phyloP scores from a whole-genome alignment of 148 eudicot genomes.

The Pharnaceum exiguum region DNA sequence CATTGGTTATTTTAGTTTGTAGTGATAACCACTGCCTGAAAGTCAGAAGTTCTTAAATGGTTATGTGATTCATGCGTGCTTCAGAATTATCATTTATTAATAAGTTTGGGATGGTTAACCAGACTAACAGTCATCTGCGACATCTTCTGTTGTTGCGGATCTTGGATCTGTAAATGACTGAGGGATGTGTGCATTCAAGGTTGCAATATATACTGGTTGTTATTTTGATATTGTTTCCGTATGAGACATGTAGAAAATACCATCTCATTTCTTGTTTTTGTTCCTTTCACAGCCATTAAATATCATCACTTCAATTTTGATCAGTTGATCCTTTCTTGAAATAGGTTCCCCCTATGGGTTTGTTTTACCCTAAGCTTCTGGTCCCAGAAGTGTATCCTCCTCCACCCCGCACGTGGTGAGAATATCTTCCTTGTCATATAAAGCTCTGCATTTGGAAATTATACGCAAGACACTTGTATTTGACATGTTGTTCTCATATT shows the following conservation, averaged over 20 bases:
- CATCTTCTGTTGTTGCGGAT: too few species aligned
- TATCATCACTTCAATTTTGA: neutral
- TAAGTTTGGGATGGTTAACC: too few species aligned
- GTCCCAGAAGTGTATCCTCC: conserved; percentile 95
- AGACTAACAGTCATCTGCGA: too few species aligned
- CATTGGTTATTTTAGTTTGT: too few species aligned
- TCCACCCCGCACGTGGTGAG: conserved; percentile 92
- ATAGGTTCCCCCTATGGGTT: conserved; percentile 99
- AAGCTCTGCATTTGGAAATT: conserved; percentile 5
- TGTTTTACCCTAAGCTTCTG: conserved; percentile 89
- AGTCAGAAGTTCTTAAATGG: too few species aligned
- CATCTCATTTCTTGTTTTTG: conserved; percentile 5
- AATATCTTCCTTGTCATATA: conserved; percentile 12
- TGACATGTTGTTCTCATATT: conserved; percentile 3
- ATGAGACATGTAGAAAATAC: neutral
- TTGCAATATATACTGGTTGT: too few species aligned
- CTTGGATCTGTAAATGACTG: too few species aligned
- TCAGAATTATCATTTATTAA: too few species aligned
- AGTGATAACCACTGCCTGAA: too few species aligned
- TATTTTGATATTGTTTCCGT: neutral
- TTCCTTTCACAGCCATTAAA: neutral
- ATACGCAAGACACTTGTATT: neutral
- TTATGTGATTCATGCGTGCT: too few species aligned
- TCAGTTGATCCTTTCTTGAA: conserved; percentile 18
- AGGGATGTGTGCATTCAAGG: too few species aligned